These are phyloP conservation scores for Leccinum incarnatum DNA, from an alignment of 768 basidiomycete genomes.

Conservation along the genomic window DNA sequence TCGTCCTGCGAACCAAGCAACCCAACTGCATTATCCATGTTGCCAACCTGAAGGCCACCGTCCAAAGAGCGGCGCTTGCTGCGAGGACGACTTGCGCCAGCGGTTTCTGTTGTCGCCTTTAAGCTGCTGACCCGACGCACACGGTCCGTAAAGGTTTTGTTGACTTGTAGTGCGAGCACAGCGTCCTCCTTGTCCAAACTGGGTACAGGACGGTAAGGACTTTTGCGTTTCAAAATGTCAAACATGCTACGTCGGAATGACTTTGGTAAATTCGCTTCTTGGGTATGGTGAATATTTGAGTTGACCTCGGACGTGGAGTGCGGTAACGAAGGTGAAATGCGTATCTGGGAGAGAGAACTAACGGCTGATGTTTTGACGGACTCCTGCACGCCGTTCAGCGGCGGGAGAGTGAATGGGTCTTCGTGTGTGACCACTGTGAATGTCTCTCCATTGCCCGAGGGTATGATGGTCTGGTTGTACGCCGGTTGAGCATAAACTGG, in stretches of 20 bases:
- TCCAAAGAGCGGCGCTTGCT: constrained; percentile 1
- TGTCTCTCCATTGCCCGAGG: constrained; percentile 23
- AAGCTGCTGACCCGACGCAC: constrained; percentile 3
- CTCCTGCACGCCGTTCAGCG: background rate
- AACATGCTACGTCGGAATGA: constrained; percentile 23
- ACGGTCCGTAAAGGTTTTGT: background rate
- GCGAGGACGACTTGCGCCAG: background rate
- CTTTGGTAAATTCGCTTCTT: constrained; percentile 6
- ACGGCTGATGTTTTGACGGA: background rate
- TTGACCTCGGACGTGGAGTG: too few relatives aligned
- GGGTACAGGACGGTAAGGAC: background rate
- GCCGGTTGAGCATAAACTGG: background rate
- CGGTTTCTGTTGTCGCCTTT: background rate
- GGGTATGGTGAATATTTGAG: background rate
- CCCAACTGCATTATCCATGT: background rate
- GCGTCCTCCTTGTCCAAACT: constrained; percentile 1
- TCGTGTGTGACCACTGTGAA: constrained; percentile 21
- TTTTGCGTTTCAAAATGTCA: constrained; percentile 20
- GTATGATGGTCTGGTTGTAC: constrained; percentile 16
- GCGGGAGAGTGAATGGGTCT: constrained; percentile 23
- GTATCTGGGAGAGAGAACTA: constrained; percentile 4
- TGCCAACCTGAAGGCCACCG: background rate
- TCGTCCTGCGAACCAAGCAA: background rate
- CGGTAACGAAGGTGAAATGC: background rate
- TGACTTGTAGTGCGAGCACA: background rate